Conservation (phyloP, 164 flowering plant species). For the Houttuynia cordata region DNA sequence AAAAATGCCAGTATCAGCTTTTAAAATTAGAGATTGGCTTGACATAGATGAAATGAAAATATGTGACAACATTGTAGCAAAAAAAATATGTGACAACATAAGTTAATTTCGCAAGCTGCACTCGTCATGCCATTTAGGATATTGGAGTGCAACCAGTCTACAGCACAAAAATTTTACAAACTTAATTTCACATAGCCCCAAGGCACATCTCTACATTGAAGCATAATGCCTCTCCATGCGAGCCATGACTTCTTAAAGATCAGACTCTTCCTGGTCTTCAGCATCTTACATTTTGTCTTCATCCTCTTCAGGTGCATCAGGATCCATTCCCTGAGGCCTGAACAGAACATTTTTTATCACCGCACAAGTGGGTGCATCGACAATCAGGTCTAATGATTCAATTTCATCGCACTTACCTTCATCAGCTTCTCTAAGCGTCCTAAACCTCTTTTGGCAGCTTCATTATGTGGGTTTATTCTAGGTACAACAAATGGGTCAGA, state of each 20-base stretch:
- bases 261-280: constrained; percentile 73
- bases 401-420: constrained; percentile 45
- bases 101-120: too few species aligned
- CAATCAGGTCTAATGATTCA: background rate
- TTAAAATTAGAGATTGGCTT: too few species aligned
- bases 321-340: constrained; percentile 94
- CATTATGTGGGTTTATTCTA: constrained; percentile 83
- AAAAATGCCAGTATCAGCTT: too few species aligned
- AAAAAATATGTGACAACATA: too few species aligned
- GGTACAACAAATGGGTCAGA: constrained; percentile 3
- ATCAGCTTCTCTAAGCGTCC: constrained; percentile 89
- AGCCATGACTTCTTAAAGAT: constrained; percentile 26
- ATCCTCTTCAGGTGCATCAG: constrained; percentile 96
- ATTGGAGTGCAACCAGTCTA: too few species aligned
- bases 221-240: too few species aligned
- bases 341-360: background rate
- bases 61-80: too few species aligned
- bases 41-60: too few species aligned
- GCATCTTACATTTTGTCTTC: constrained; percentile 90
- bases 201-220: too few species aligned
- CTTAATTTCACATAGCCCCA: too few species aligned
- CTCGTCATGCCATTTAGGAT: too few species aligned
- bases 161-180: too few species aligned
- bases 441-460: constrained; percentile 83
- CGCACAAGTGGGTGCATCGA: background rate